A percentile compares a stretch with the other conserved stretches of the same genome.
Conservation (phyloP, 2,329 filamentous ascomycete species). For the Trichoderma atroviride region DNA sequence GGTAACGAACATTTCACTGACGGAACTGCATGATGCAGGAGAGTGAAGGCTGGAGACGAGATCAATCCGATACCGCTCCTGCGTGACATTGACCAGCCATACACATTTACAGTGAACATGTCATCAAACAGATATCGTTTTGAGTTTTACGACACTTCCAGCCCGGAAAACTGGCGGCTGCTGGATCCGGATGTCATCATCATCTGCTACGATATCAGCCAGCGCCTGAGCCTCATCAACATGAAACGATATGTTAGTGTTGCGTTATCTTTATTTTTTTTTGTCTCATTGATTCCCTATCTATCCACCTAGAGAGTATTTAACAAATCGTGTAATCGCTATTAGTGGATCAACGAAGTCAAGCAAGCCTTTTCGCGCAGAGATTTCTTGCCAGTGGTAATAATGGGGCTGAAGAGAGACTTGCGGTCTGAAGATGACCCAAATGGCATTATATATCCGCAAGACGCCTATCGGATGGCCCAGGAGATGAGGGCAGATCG, state of each 20-base stretch:
- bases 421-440: constrained; percentile 60
- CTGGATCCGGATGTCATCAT: constrained; percentile 61
- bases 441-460: constrained; percentile 62
- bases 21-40: constrained; percentile 40
- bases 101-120: constrained; percentile 57
- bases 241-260: constrained; percentile 57
- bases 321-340: constrained; percentile 13
- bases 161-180: constrained; percentile 61
- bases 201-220: constrained; percentile 64
- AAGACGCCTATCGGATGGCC: constrained; percentile 60
- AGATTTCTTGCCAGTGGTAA: constrained; percentile 56
- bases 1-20: background rate
- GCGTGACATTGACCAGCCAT: constrained; percentile 63
- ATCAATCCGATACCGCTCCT: constrained; percentile 52
- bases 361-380: constrained; percentile 51
- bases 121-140: constrained; percentile 50
- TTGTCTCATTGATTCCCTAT: constrained; percentile 18
- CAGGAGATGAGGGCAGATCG: constrained; percentile 63
- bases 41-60: constrained; percentile 53
- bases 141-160: constrained; percentile 63
- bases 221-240: constrained; percentile 60
- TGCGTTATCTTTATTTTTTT: background rate
- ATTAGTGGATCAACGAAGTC: constrained; percentile 61
- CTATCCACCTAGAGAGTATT: background rate
- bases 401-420: constrained; percentile 64